Conservation (phyloP, 169 alveolate species). For the Cryptosporidium parvum region DNA sequence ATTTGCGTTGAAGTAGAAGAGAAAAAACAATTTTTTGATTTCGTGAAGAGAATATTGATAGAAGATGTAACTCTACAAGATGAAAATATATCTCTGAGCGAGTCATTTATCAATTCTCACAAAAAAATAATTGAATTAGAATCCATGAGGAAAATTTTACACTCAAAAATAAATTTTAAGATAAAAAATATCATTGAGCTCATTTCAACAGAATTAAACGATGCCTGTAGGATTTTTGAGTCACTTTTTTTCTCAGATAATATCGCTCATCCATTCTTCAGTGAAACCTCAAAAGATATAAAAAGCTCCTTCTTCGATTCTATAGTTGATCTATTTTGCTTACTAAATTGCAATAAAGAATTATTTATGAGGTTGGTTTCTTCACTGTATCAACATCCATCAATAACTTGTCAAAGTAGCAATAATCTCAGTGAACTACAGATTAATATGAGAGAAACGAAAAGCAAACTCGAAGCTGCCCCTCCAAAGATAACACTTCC, state of each 20-base stretch:
- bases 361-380: background rate
- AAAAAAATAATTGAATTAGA: slow-evolving; percentile 13
- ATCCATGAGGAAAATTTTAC: background rate
- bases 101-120: slow-evolving; percentile 4
- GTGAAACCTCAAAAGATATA: background rate
- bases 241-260: background rate
- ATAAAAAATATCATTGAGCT: background rate
- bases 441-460: slow-evolving; percentile 54
- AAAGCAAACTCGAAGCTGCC: slow-evolving; percentile 22
- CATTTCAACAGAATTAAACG: slow-evolving; percentile 9
- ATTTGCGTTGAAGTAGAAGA: slow-evolving; percentile 1
- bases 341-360: slow-evolving; percentile 1
- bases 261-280: background rate
- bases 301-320: background rate
- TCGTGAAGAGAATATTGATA: slow-evolving; percentile 6
- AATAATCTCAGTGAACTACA: slow-evolving; percentile 2
- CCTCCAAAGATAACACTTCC: slow-evolving; percentile 29
- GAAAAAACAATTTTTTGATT: background rate
- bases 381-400: slow-evolving; percentile 46
- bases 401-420: background rate
- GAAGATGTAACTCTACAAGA: background rate
- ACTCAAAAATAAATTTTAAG: background rate
- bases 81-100: background rate
- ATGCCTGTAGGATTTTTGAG: background rate
- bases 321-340: background rate